Evolutionary conservation across 768 basidiomycete genomes (phyloP).

Genomic region (Termitomyces sp.): DNA sequence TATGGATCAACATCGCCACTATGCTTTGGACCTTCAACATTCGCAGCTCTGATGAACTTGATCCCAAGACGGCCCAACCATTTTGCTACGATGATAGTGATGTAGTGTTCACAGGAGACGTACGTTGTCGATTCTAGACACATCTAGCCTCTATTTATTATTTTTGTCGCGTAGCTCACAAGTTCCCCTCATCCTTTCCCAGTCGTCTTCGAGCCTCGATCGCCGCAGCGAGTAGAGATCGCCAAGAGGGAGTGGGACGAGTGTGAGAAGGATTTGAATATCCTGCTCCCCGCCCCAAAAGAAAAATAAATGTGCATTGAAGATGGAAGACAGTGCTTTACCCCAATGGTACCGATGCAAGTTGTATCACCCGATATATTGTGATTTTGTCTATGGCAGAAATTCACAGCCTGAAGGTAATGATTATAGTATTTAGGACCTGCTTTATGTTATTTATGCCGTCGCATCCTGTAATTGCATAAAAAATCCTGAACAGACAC

Average conservation of each 20-base stretch:
- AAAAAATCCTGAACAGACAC: no score
- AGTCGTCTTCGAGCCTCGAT: not conserved
- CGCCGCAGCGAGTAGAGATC: not conserved
- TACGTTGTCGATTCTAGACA: not conserved
- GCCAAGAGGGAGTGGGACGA: not conserved
- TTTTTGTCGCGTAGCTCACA: not conserved
- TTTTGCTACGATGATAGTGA: not conserved
- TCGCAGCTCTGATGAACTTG: not conserved
- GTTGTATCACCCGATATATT: not conserved
- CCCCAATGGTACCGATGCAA: no score
- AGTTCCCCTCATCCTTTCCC: not conserved
- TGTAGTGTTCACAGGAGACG: not conserved
- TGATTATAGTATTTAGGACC: not conserved
- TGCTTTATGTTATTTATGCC: not conserved
- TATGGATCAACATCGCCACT: not conserved
- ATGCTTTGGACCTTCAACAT: conserved; percentile 1
- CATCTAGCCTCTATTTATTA: not conserved
- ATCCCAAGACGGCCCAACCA: not conserved
- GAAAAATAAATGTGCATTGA: not conserved
- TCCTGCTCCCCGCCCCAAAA: not conserved
- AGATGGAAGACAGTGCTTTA: not conserved
- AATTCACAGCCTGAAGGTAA: not conserved
- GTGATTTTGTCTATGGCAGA: not conserved
- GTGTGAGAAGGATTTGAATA: not conserved
- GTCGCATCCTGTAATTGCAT: no score